Evolutionary conservation across 2,329 filamentous ascomycete genomes (phyloP).

Genomic region (Epichloe festucae): DNA sequence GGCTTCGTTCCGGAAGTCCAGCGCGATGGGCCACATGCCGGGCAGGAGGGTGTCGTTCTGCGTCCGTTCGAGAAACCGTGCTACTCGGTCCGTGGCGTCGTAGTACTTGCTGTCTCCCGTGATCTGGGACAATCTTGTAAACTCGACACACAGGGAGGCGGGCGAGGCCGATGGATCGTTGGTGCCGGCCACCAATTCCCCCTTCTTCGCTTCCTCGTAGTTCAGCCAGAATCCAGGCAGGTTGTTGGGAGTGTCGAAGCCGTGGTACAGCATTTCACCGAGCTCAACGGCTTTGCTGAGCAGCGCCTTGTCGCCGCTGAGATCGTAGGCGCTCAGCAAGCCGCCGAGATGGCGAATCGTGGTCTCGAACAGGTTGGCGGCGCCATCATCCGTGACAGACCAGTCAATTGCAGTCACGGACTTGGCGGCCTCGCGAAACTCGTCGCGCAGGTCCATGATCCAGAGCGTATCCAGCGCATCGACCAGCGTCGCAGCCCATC

Average conservation of each 20-base stretch:
- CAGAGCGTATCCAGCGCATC: slow-evolving; percentile 48
- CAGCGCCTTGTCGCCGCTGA: slow-evolving; percentile 31
- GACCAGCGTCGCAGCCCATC: slow-evolving; percentile 46
- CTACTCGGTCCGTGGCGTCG: slow-evolving; percentile 63
- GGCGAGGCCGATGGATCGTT: slow-evolving; percentile 34
- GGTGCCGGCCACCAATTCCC: slow-evolving; percentile 34
- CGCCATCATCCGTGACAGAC: slow-evolving; percentile 27
- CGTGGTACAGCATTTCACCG: slow-evolving; percentile 40
- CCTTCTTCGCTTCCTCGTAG: slow-evolving; percentile 29
- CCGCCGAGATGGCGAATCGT: slow-evolving; percentile 34
- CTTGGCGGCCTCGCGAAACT: slow-evolving; percentile 40
- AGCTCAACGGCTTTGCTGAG: slow-evolving; percentile 37
- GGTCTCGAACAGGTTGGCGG: slow-evolving; percentile 42
- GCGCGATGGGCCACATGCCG: slow-evolving; percentile 60
- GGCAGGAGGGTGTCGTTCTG: slow-evolving; percentile 60
- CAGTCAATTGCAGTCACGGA: slow-evolving; percentile 39
- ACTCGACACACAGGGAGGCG: slow-evolving; percentile 65
- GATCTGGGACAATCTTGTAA: slow-evolving; percentile 60
- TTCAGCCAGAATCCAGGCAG: slow-evolving; percentile 34
- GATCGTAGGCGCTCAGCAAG: slow-evolving; percentile 36
- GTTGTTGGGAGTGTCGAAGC: slow-evolving; percentile 41
- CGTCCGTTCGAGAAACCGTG: slow-evolving; percentile 51
- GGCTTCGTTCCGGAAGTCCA: slow-evolving; percentile 47
- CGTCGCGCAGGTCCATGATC: slow-evolving; percentile 47
- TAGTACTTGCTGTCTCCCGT: slow-evolving; percentile 63